Percentiles rank a stretch among this genome's conserved stretches.
phyloP scores from a whole-genome alignment of 2,329 filamentous ascomycete species.

The Anisogramma anomala region DNA sequence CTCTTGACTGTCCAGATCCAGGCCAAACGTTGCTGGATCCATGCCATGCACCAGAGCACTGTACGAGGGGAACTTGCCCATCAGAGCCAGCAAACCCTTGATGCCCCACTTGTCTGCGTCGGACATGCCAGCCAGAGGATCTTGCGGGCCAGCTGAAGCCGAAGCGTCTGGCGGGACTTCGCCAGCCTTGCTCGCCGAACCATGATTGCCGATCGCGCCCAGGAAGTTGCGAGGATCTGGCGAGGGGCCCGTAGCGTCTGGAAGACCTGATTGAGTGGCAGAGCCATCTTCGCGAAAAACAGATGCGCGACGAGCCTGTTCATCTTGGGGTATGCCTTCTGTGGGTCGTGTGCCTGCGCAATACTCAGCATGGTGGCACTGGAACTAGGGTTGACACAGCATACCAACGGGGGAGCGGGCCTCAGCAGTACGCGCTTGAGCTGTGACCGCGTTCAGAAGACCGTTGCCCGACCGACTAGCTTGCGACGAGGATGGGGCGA shows the following conservation, averaged over 20 bases:
- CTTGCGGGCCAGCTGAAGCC: constrained; percentile 31
- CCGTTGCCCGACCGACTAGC: constrained; percentile 44
- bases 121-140: constrained; percentile 51
- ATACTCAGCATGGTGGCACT: constrained; percentile 15
- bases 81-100: constrained; percentile 51
- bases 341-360: constrained; percentile 30
- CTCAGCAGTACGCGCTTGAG: constrained; percentile 41
- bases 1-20: constrained; percentile 48
- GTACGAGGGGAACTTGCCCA: constrained; percentile 54
- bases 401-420: constrained; percentile 35
- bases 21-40: constrained; percentile 43
- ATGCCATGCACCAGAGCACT: constrained; percentile 49
- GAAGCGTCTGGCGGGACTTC: constrained; percentile 21
- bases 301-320: constrained; percentile 35
- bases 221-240: constrained; percentile 29
- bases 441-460: constrained; percentile 51
- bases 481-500: constrained; percentile 27
- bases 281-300: constrained; percentile 33
- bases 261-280: constrained; percentile 23
- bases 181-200: constrained; percentile 27
- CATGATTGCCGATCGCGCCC: constrained; percentile 37
- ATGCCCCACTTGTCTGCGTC: constrained; percentile 53
- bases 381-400: constrained; percentile 12
- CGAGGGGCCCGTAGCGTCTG: constrained; percentile 24
- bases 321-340: constrained; percentile 31